Conservation (phyloP, 2,329 filamentous ascomycete genomes). For the Colletotrichum sp. region DNA sequence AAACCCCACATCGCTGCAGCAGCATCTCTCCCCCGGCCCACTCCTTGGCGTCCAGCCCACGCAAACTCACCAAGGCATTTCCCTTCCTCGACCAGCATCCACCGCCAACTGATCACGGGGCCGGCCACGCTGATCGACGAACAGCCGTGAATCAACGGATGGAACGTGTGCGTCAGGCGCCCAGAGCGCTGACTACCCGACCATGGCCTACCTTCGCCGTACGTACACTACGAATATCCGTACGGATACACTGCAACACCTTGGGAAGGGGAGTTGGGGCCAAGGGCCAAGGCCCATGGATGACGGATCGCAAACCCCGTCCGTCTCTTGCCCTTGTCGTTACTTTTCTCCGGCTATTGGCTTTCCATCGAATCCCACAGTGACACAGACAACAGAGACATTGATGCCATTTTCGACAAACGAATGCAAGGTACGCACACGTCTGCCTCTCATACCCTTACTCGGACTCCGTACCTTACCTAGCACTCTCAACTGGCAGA, state of each 20-base stretch:
- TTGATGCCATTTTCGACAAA: not conserved
- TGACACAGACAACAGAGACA: conserved; percentile 1
- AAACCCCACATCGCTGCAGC: conserved; percentile 11
- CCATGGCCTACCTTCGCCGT: not conserved
- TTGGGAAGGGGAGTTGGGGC: not conserved
- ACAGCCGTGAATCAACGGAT: not conserved
- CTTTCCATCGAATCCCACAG: not conserved
- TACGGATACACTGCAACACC: not conserved
- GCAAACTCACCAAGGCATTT: not conserved
- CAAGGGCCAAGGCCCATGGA: not conserved
- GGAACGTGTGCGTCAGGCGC: not conserved
- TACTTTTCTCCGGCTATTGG: not conserved
- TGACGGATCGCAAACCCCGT: not conserved
- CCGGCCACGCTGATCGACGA: not conserved
- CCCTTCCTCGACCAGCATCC: not conserved
- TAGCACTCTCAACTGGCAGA: not conserved
- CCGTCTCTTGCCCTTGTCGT: not conserved
- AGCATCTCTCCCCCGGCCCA: not conserved
- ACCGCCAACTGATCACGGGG: not conserved
- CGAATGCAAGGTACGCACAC: not conserved
- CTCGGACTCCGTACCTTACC: not conserved
- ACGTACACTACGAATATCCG: not conserved
- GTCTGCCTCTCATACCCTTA: not conserved
- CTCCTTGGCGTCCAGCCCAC: not conserved
- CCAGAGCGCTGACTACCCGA: not conserved